phyloP scores from a whole-genome alignment of 2,329 filamentous ascomycete species.

The Bimuria novae-zelandiae region DNA sequence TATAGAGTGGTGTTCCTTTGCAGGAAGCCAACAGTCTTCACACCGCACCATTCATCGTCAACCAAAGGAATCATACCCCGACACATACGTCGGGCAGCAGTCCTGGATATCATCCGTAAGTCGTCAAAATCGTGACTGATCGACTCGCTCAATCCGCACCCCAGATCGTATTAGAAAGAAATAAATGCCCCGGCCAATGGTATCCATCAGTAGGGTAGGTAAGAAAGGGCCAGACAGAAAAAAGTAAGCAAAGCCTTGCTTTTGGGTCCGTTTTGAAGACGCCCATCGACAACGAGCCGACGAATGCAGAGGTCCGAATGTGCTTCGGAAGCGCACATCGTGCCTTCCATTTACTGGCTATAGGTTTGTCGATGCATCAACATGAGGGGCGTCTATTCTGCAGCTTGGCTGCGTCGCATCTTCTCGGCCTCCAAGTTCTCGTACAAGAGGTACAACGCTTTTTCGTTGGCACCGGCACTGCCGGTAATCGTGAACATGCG shows the following conservation, averaged over 20 bases:
- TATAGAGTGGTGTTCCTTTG: constrained; percentile 12
- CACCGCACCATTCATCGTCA: constrained; percentile 10
- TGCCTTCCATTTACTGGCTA: not conserved
- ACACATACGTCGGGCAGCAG: constrained; percentile 30
- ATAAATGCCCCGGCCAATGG: constrained; percentile 36
- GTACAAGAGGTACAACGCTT: constrained; percentile 92
- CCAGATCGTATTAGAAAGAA: constrained; percentile 35
- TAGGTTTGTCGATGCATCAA: constrained; percentile 3
- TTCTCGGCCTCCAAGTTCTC: constrained; percentile 99
- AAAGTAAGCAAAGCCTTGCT: constrained; percentile 39
- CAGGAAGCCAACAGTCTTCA: constrained; percentile 8
- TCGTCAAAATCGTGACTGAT: constrained; percentile 48
- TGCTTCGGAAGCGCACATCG: constrained; percentile 11
- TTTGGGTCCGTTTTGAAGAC: constrained; percentile 26
- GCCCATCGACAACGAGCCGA: constrained; percentile 9
- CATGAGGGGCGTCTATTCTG: constrained; percentile 49
- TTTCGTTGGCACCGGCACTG: constrained; percentile 90
- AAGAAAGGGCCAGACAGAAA: constrained; percentile 26
- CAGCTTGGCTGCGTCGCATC: constrained; percentile 84
- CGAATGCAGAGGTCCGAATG: constrained; percentile 4
- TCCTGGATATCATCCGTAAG: constrained; percentile 48
- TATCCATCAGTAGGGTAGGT: constrained; percentile 36
- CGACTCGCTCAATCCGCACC: constrained; percentile 45
- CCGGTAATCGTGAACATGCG: constrained; percentile 99
- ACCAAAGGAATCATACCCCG: constrained; percentile 34